phyloP scores from a whole-genome alignment of 176 grass and related monocot genomes.

The Phragmites australis region DNA sequence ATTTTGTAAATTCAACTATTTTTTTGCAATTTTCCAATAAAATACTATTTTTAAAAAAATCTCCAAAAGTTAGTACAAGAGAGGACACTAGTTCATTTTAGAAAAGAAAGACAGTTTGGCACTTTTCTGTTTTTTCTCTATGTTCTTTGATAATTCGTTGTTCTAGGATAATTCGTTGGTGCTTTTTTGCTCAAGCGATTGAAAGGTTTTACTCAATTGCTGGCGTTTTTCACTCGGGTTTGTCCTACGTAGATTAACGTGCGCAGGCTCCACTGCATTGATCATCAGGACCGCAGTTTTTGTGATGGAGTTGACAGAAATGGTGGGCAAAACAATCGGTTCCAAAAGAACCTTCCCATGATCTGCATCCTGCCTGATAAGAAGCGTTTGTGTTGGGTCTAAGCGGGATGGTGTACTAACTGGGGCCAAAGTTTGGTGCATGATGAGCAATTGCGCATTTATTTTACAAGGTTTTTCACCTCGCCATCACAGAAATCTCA shows the following conservation, averaged over 20 bases:
- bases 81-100: not conserved
- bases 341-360: not conserved
- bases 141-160: not conserved
- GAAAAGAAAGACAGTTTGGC: not conserved
- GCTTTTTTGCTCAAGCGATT: not conserved
- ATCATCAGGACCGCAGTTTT: not conserved
- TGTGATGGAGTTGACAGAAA: not conserved
- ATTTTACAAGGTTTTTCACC: not conserved
- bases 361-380: not conserved
- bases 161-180: not conserved
- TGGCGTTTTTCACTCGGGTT: not conserved
- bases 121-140: not conserved
- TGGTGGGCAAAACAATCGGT: not conserved
- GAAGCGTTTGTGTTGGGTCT: not conserved
- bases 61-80: not conserved
- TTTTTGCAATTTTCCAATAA: too few species aligned
- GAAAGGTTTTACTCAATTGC: not conserved
- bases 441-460: conserved; percentile 5
- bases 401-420: not conserved
- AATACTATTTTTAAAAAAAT: too few species aligned
- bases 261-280: not conserved
- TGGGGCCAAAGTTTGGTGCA: not conserved
- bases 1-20: too few species aligned
- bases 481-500: not conserved
- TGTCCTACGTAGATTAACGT: not conserved